These are phyloP conservation scores for Cicer yamashitae DNA, from an alignment of 306 rosid genomes.

Conservation along the genomic window DNA sequence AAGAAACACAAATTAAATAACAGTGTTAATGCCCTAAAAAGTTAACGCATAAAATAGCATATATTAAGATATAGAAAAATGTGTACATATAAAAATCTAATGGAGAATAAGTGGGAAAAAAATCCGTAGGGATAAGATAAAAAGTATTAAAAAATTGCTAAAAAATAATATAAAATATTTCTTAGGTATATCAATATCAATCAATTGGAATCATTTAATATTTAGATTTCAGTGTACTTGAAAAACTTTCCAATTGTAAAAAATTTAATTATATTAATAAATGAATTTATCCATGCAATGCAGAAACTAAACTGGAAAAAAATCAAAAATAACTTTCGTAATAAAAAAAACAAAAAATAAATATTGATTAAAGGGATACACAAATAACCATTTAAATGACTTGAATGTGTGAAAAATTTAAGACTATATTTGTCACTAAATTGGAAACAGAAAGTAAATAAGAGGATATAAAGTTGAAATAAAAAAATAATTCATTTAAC, in stretches of 20 bases:
- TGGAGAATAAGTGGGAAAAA: not conserved
- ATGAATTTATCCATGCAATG: not conserved
- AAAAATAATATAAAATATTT: not conserved
- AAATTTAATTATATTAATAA: not conserved
- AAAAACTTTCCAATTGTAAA: too few relatives aligned
- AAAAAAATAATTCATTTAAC: not conserved
- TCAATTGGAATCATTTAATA: not conserved
- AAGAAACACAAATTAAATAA: slow-evolving; percentile 33
- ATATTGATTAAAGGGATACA: not conserved
- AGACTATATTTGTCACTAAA: not conserved
- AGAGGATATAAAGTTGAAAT: not conserved
- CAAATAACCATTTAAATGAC: not conserved
- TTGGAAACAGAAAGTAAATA: not conserved
- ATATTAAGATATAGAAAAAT: slow-evolving; percentile 26
- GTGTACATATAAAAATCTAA: not conserved
- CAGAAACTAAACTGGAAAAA: not conserved
- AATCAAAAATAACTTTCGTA: not conserved
- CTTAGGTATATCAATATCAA: slow-evolving; percentile 2
- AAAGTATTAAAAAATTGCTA: not conserved
- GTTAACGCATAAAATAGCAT: slow-evolving; percentile 5
- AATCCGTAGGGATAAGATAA: not conserved
- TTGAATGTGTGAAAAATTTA: not conserved
- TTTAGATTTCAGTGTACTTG: too few relatives aligned
- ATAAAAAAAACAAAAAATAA: not conserved
- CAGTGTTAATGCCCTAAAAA: slow-evolving; percentile 16